These are phyloP conservation scores for Phytophthora pisi DNA, from an alignment of 352 stramenopile genomes.

Conservation along the genomic window DNA sequence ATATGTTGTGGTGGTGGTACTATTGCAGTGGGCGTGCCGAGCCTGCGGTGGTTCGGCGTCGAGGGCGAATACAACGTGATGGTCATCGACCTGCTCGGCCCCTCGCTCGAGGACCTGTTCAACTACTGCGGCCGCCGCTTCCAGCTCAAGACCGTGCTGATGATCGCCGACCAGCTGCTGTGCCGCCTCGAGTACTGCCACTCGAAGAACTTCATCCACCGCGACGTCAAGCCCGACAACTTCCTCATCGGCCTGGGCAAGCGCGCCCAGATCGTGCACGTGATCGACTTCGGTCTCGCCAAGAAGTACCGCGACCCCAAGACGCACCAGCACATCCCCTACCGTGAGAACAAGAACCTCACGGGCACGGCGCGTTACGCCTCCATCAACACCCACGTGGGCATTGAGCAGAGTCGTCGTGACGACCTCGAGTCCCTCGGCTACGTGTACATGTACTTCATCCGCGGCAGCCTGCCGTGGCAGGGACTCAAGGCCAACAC, in stretches of 20 bases:
- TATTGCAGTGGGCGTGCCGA: conserved; percentile 95
- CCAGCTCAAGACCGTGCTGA: conserved; percentile 96
- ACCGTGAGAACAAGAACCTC: conserved; percentile 91
- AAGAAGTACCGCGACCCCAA: conserved; percentile 92
- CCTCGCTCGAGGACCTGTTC: conserved; percentile 91
- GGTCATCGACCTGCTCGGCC: conserved; percentile 99
- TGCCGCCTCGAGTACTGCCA: conserved; percentile 89
- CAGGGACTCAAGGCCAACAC: conserved; percentile 97
- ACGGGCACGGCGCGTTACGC: conserved; percentile 98
- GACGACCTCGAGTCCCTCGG: conserved; percentile 98
- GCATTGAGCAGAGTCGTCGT: conserved; percentile 97
- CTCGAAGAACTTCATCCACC: conserved; percentile 91
- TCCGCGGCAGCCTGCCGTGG: conserved; percentile 96
- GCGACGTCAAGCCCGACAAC: conserved; percentile 92
- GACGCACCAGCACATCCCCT: conserved; percentile 91
- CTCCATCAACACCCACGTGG: conserved; percentile 99
- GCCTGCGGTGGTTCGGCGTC: conserved; percentile 99
- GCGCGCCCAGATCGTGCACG: conserved; percentile 83
- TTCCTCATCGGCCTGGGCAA: conserved; percentile 91
- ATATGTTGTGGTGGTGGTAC: conserved; percentile 26
- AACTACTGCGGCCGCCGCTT: conserved; percentile 90
- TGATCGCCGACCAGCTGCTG: conserved; percentile 91
- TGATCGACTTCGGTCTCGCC: conserved; percentile 91
- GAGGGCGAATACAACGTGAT: conserved; percentile 99
- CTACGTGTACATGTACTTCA: conserved; percentile 95